A percentile compares a stretch with the other conserved stretches of the same genome.
These are phyloP conservation scores for Panaeolus papilionaceus DNA, from an alignment of 768 basidiomycete species.

Conservation along the genomic window DNA sequence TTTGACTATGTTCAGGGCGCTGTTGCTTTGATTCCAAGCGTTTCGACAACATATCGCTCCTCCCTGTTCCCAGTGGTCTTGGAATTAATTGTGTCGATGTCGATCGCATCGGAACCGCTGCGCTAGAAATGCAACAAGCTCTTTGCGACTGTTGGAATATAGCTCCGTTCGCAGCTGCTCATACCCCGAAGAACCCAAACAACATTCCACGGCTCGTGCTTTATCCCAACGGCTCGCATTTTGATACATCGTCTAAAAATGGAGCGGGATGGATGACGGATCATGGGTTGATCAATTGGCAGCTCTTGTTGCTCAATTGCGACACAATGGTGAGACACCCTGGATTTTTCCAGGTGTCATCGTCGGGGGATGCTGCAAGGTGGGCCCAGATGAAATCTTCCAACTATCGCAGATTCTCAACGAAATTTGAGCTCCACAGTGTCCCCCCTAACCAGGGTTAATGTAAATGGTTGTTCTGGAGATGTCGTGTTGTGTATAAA, in stretches of 20 bases:
- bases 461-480: conserved; percentile 18
- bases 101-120: conserved; percentile 38
- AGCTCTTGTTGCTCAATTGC: conserved; percentile 24
- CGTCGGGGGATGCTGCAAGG: conserved; percentile 76
- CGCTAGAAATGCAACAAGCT: conserved; percentile 38
- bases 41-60: conserved; percentile 14
- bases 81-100: conserved; percentile 79
- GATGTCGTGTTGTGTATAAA: not conserved
- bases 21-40: not conserved
- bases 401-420: conserved; percentile 15
- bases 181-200: conserved; percentile 16
- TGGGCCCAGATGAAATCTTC: conserved; percentile 58
- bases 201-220: conserved; percentile 61
- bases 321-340: conserved; percentile 22
- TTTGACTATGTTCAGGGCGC: not conserved
- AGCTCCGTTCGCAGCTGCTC: not conserved
- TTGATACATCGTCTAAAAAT: conserved; percentile 52
- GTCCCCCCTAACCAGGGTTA: not conserved
- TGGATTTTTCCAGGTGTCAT: conserved; percentile 56
- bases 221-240: conserved; percentile 77
- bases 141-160: conserved; percentile 36
- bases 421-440: not conserved
- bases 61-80: conserved; percentile 54
- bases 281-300: conserved; percentile 45
- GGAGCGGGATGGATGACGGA: conserved; percentile 37